Evolutionary conservation across 371 early-diverging fungal genomes (phyloP).

Genomic region (Cokeromyces recurvatus): DNA sequence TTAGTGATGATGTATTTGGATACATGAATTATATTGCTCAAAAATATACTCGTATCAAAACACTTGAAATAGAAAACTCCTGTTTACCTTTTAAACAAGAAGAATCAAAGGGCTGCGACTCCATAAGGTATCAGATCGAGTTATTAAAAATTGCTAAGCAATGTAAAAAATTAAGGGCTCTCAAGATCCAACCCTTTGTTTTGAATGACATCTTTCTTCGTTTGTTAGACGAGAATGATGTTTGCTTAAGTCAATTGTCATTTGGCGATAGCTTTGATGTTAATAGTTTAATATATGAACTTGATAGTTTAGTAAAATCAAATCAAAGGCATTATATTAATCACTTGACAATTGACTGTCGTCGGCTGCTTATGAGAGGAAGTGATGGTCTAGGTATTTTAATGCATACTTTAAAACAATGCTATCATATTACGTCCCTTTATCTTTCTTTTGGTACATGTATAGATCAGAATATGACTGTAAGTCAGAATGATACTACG

Average conservation of each 20-base stretch:
- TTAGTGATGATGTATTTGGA: neutral
- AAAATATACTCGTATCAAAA: neutral
- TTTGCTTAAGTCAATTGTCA: neutral
- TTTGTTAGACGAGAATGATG: neutral
- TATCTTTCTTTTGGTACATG: neutral
- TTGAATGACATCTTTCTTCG: neutral
- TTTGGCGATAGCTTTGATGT: too few relatives aligned
- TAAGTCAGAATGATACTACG: too few relatives aligned
- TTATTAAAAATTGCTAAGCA: neutral
- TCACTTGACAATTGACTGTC: neutral
- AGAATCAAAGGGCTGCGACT: neutral
- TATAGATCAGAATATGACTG: neutral
- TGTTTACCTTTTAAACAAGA: too few relatives aligned
- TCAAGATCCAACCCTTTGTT: neutral
- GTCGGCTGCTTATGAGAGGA: neutral
- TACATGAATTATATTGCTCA: neutral
- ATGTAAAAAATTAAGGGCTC: neutral
- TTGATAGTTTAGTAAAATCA: neutral
- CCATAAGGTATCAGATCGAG: neutral
- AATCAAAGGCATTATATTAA: neutral
- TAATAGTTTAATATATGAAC: too few relatives aligned
- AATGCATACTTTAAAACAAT: neutral
- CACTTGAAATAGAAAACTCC: neutral
- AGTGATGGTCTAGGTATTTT: neutral
- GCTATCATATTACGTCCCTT: neutral